Percentiles rank a stretch among this genome's conserved stretches.
phyloP scores from a whole-genome alignment of 805 yeast species.

The Huiozyma naganishii region DNA sequence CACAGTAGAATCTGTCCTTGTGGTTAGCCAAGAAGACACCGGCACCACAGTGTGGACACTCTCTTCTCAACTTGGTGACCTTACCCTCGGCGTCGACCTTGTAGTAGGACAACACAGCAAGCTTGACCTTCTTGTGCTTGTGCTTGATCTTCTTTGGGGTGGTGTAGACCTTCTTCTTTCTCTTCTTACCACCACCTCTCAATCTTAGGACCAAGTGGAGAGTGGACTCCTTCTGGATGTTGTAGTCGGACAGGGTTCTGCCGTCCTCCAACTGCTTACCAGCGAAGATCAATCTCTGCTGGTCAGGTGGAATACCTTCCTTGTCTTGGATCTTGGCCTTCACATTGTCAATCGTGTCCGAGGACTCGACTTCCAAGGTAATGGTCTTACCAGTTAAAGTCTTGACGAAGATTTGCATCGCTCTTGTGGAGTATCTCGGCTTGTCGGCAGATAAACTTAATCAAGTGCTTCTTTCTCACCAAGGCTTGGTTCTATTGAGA shows the following conservation, averaged over 20 bases:
- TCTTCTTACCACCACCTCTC: slow-evolving; percentile 99
- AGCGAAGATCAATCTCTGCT: slow-evolving; percentile 93
- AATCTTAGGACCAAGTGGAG: slow-evolving; percentile 92
- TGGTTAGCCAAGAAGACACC: slow-evolving; percentile 99
- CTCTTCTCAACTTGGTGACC: slow-evolving; percentile 97
- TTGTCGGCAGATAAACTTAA: slow-evolving; percentile 34
- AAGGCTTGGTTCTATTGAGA: slow-evolving; percentile 6
- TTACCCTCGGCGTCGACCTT: slow-evolving; percentile 98
- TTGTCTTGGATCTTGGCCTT: slow-evolving; percentile 94
- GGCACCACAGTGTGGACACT: slow-evolving; percentile 96
- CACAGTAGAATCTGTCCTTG: slow-evolving; percentile 99
- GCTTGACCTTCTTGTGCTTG: slow-evolving; percentile 99
- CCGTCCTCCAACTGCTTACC: slow-evolving; percentile 97
- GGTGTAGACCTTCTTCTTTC: slow-evolving; percentile 99
- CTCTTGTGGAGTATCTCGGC: slow-evolving; percentile 23
- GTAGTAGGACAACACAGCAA: slow-evolving; percentile 98
- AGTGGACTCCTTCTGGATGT: slow-evolving; percentile 96
- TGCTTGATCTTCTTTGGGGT: slow-evolving; percentile 99
- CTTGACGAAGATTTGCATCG: slow-evolving; percentile 95
- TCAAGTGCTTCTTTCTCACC: slow-evolving; percentile 30
- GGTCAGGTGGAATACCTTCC: slow-evolving; percentile 97
- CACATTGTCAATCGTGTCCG: slow-evolving; percentile 95
- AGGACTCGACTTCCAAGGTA: slow-evolving; percentile 95
- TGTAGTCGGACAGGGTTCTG: slow-evolving; percentile 93
- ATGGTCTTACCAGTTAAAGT: slow-evolving; percentile 99